phyloP scores from a whole-genome alignment of 805 yeast species.

The Blastobotrys americana region DNA sequence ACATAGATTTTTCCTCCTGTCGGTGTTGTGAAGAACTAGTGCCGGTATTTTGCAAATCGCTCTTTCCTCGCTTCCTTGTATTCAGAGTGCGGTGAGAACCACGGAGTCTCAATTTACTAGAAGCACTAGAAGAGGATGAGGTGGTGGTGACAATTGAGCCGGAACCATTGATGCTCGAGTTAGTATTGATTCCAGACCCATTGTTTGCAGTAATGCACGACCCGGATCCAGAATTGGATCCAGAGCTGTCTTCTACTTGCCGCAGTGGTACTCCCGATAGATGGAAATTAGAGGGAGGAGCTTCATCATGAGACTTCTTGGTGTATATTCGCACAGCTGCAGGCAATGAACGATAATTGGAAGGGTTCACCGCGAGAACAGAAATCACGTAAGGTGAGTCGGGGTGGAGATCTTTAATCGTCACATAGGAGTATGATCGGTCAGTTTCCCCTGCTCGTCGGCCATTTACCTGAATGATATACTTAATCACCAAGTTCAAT shows the following conservation, averaged over 20 bases:
- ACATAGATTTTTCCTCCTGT: conserved; percentile 9
- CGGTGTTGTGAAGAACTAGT: not conserved
- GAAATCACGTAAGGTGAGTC: conserved; percentile 28
- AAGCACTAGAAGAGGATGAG: not conserved
- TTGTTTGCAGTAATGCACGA: too few species aligned
- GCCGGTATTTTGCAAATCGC: conserved; percentile 4
- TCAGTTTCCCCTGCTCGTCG: conserved; percentile 29
- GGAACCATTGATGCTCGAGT: not conserved
- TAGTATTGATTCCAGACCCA: not conserved
- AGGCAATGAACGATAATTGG: conserved; percentile 24
- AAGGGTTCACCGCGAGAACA: conserved; percentile 29
- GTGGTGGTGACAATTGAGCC: not conserved
- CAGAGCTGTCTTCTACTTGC: not conserved
- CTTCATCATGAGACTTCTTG: conserved; percentile 20
- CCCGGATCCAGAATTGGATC: too few species aligned
- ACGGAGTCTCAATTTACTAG: conserved; percentile 3
- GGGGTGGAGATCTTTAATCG: conserved; percentile 30
- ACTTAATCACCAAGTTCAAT: conserved; percentile 23
- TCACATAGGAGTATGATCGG: conserved; percentile 27
- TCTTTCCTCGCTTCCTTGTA: not conserved
- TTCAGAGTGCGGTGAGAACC: conserved; percentile 1
- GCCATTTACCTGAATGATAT: conserved; percentile 31
- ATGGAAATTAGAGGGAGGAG: conserved; percentile 16
- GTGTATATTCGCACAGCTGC: conserved; percentile 25
- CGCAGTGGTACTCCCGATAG: not conserved